These are phyloP conservation scores for Hortiboletus campestris DNA, from an alignment of 768 basidiomycete species.

Conservation along the genomic window DNA sequence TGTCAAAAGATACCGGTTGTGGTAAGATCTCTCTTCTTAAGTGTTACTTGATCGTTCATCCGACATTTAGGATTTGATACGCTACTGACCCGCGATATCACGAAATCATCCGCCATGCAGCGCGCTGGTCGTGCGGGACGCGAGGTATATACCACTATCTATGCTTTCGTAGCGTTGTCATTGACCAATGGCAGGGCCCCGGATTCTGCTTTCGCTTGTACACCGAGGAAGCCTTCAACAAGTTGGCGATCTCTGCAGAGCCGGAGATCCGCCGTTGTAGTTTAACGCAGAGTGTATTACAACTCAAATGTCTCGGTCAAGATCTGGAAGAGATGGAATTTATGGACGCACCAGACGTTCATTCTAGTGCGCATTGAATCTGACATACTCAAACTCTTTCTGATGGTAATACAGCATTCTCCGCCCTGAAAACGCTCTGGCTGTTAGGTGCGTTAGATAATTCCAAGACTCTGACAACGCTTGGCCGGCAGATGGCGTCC, in stretches of 20 bases:
- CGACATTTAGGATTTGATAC: constrained; percentile 75
- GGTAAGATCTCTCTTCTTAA: constrained; percentile 38
- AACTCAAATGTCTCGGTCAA: constrained; percentile 81
- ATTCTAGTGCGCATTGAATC: constrained; percentile 57
- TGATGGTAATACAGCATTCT: constrained; percentile 41
- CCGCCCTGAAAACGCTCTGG: constrained; percentile 70
- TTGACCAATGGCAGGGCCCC: constrained; percentile 47
- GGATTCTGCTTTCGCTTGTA: constrained; percentile 93
- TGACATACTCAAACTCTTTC: not conserved
- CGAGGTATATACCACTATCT: constrained; percentile 48
- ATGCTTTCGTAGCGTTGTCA: not conserved
- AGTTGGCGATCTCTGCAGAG: constrained; percentile 62
- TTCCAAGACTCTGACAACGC: constrained; percentile 59
- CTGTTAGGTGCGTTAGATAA: constrained; percentile 77
- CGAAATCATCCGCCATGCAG: constrained; percentile 88
- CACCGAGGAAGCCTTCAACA: constrained; percentile 74
- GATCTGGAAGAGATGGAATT: constrained; percentile 80
- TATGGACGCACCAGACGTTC: constrained; percentile 81
- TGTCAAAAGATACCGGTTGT: constrained; percentile 67
- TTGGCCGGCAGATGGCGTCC: constrained; percentile 83
- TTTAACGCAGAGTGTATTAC: constrained; percentile 78
- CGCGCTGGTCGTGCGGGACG: constrained; percentile 96
- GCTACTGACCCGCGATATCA: constrained; percentile 76
- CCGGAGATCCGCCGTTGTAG: constrained; percentile 92
- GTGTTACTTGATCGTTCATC: not conserved